Percentiles rank a stretch among this genome's conserved stretches.
Conservation (phyloP, 306 rosid species). For the Senna tora region DNA sequence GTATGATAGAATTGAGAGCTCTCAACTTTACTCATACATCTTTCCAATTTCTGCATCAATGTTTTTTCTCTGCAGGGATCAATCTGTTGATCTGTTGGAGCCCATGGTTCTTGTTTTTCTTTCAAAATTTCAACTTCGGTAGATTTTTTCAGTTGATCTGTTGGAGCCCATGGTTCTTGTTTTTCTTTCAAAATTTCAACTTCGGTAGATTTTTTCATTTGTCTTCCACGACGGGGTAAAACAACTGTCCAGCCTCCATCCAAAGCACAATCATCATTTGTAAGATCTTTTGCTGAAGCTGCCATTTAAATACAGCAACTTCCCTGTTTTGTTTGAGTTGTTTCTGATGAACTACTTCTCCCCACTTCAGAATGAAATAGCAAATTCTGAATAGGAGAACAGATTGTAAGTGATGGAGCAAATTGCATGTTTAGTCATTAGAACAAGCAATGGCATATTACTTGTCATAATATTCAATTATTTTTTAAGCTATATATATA, state of each 20-base stretch:
- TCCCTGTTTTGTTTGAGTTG: not conserved
- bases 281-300: constrained; percentile 55
- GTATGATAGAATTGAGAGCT: constrained; percentile 59
- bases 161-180: constrained; percentile 60
- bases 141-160: constrained; percentile 51
- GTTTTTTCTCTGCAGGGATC: constrained; percentile 51
- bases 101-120: constrained; percentile 56
- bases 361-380: constrained; percentile 25
- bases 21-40: constrained; percentile 52
- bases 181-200: constrained; percentile 42
- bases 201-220: constrained; percentile 40
- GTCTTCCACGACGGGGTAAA: constrained; percentile 62
- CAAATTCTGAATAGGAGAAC: constrained; percentile 8
- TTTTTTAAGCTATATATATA: not conserved
- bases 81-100: constrained; percentile 58
- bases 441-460: not conserved
- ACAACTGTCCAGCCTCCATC: constrained; percentile 78
- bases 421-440: not conserved
- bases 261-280: constrained; percentile 27
- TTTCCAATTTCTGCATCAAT: constrained; percentile 62
- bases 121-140: constrained; percentile 36
- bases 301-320: constrained; percentile 46
- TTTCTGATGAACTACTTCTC: constrained; percentile 14
- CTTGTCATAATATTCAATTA: constrained; percentile 9
- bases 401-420: constrained; percentile 11